phyloP scores from a whole-genome alignment of 495 filamentous ascomycete genomes.

The Thozetella sp. region DNA sequence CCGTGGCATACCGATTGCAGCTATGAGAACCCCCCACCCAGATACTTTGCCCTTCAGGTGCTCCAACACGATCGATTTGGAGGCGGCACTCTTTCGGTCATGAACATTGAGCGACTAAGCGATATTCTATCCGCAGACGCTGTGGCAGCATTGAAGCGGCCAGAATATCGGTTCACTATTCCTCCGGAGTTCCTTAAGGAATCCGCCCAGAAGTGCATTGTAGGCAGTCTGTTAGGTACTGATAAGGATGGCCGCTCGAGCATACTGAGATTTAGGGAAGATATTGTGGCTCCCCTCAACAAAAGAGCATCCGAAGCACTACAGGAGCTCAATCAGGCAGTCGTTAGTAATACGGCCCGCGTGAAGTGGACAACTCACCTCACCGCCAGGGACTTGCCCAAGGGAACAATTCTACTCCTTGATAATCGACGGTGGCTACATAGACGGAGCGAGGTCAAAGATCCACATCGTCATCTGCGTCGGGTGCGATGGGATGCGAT shows the following conservation, averaged over 20 bases:
- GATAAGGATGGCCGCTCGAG: not conserved
- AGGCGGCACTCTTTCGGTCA: conserved; percentile 35
- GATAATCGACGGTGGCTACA: conserved; percentile 42
- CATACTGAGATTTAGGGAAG: conserved; percentile 30
- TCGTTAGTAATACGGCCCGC: not conserved
- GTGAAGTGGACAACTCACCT: conserved; percentile 13
- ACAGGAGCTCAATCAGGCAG: conserved; percentile 22
- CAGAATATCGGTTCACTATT: not conserved
- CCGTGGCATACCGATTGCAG: conserved; percentile 21
- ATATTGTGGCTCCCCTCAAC: conserved; percentile 26
- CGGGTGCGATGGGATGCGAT: conserved; percentile 36
- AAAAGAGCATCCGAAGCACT: conserved; percentile 19
- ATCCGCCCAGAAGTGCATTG: not conserved
- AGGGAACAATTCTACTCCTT: conserved; percentile 30
- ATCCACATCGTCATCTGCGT: conserved; percentile 34
- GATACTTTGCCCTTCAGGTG: conserved; percentile 32
- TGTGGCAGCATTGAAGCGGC: conserved; percentile 10
- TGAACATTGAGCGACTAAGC: conserved; percentile 27
- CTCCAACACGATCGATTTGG: conserved; percentile 34
- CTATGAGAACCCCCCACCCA: conserved; percentile 10
- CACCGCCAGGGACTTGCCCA: conserved; percentile 17
- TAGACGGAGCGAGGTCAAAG: conserved; percentile 33
- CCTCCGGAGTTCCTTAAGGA: not conserved
- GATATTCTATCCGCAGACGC: conserved; percentile 22
- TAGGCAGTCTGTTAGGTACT: not conserved